Evolutionary conservation across 495 filamentous ascomycete species (phyloP).

Genomic region (Cairneyella variabilis): DNA sequence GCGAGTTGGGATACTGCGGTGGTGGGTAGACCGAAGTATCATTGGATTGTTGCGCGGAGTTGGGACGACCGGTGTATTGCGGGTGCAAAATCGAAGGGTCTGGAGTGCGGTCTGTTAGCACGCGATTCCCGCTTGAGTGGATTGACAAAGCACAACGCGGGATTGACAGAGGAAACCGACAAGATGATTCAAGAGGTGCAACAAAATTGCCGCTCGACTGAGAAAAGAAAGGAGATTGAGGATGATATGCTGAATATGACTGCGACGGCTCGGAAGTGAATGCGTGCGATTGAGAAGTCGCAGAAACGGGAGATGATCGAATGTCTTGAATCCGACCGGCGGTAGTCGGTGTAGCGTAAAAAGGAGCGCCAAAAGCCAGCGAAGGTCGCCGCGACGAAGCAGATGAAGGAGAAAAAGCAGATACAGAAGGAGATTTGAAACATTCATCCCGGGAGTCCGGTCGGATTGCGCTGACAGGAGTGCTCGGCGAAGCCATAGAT

Average conservation of each 20-base stretch:
- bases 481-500: conserved; percentile 30
- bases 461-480: conserved; percentile 29
- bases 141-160: conserved; percentile 11
- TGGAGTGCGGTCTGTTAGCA: conserved; percentile 16
- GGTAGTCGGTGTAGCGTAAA: conserved; percentile 19
- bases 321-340: conserved; percentile 22
- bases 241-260: conserved; percentile 23
- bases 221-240: conserved; percentile 47
- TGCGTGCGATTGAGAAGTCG: conserved; percentile 10
- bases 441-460: conserved; percentile 28
- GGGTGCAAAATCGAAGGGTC: conserved; percentile 27
- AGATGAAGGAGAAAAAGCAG: conserved; percentile 41
- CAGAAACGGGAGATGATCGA: conserved; percentile 13
- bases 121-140: neutral
- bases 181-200: conserved; percentile 56
- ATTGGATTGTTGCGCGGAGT: conserved; percentile 21
- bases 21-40: conserved; percentile 21
- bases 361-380: conserved; percentile 26
- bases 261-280: conserved; percentile 15
- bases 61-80: conserved; percentile 25
- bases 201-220: conserved; percentile 59
- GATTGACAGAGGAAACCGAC: conserved; percentile 53
- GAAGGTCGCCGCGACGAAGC: conserved; percentile 21
- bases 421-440: conserved; percentile 48
- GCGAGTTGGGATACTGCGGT: conserved; percentile 24